Base-by-base conservation (phyloP, 495 filamentous ascomycete species). In the Immersiella caudata region DNA sequence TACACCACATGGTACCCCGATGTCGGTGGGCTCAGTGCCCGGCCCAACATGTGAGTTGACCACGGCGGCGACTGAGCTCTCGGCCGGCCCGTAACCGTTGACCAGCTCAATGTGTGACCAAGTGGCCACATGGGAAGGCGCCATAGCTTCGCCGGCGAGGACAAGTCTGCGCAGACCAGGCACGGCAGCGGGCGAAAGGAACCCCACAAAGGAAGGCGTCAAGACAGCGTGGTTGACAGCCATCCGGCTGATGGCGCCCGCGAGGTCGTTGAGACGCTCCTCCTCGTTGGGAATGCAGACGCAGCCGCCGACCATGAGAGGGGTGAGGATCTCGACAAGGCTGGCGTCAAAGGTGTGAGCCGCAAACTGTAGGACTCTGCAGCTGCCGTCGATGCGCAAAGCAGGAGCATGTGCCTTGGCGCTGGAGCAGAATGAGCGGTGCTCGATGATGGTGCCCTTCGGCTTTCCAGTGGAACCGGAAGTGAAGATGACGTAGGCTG, bases 391-490 rank as follows among this genome's bases (percentile, higher is more conserved):
- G 64, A 85, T 77, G 21, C 74, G 66, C 6, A 86, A 65, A 0
- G 73, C 68, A 2, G 68, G 67, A 2, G 71, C 76, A 66, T 84
- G 81, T 0, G 75, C 76, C 18, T 75, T 66, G 3, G 80, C 77
- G 50, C 71, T 79, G 24, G 78, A 76, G 36, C 73, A 75, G 27
- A 83, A 72, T 22, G 74, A 59, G 26, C 70, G 66, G 50, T 85
- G 82, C 16, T 80, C 70, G 6, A 81, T 78, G 46, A 84, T 60
- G 21, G 82, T 74, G 25, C 82, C 64, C 68, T 79, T 77, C 0
- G 88, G 85, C 7, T 79, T 81, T 1, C 89, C 88, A 0, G 88
- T 90, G 9, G 81, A 84, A 0, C 89, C 89, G 68, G 84, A 83
- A 0, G 88, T 90, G 67, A 86, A 89, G 11, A 87, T 76, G 16